phyloP scores from a whole-genome alignment of 192 early-diverging fungal species.

The Allomyces macrogynus region DNA sequence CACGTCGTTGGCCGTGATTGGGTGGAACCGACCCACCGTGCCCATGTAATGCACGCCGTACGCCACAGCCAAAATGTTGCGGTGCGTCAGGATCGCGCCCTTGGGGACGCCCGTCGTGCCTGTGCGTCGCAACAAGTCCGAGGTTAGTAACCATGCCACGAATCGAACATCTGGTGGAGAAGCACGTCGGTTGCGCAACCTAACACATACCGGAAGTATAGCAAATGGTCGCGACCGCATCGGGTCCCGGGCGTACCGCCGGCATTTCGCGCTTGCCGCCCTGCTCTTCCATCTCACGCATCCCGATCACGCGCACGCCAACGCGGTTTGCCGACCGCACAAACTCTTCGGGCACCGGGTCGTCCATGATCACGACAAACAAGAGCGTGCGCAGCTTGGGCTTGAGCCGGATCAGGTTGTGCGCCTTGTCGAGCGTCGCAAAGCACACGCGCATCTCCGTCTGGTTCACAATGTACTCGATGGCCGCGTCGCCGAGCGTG shows the following conservation, averaged over 20 bases:
- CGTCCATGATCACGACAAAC: slow-evolving; percentile 35
- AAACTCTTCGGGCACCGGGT: slow-evolving; percentile 9
- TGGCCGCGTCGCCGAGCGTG: slow-evolving; percentile 50
- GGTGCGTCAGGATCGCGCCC: slow-evolving; percentile 70
- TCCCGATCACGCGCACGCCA: slow-evolving; percentile 8
- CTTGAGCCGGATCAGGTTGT: slow-evolving; percentile 23
- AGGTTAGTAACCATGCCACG: not conserved
- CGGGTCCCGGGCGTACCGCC: slow-evolving; percentile 26
- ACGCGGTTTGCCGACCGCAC: slow-evolving; percentile 14
- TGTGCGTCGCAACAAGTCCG: not conserved
- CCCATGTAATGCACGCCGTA: slow-evolving; percentile 6
- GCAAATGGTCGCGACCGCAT: slow-evolving; percentile 66
- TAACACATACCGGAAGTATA: slow-evolving; percentile 51
- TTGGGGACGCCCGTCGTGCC: slow-evolving; percentile 74
- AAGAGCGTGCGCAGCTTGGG: slow-evolving; percentile 19
- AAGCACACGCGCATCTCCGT: slow-evolving; percentile 50
- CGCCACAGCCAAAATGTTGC: slow-evolving; percentile 41
- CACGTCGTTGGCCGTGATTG: slow-evolving; percentile 18
- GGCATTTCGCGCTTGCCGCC: slow-evolving; percentile 26
- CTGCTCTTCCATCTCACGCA: slow-evolving; percentile 41
- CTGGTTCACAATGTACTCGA: slow-evolving; percentile 66
- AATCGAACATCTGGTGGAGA: not conserved
- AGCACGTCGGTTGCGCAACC: not conserved
- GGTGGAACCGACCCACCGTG: slow-evolving; percentile 8
- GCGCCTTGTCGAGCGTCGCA: slow-evolving; percentile 35